These are phyloP conservation scores for Fraxinus excelsior DNA, from an alignment of 257 asterid genomes.

Conservation along the genomic window DNA sequence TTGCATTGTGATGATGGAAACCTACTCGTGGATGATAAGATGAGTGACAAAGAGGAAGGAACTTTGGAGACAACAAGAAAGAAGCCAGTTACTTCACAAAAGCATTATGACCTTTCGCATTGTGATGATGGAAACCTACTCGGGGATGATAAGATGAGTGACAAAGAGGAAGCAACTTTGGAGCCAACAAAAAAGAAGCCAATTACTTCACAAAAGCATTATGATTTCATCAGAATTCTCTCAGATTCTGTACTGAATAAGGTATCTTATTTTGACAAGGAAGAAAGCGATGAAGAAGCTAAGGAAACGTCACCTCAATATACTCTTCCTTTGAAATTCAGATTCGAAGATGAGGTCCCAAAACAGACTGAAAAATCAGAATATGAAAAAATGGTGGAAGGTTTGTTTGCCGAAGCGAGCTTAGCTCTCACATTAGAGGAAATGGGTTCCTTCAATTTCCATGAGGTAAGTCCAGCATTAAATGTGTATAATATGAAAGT, in stretches of 20 bases:
- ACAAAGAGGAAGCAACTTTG: not conserved
- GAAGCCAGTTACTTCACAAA: too few relatives aligned
- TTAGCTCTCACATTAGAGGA: not conserved
- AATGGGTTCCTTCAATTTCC: not conserved
- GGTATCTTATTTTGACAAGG: not conserved
- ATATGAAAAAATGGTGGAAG: not conserved
- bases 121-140: not conserved
- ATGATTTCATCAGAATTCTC: not conserved
- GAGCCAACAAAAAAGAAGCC: not conserved
- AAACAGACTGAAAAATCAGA: not conserved
- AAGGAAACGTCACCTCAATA: not conserved
- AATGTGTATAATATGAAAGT: not conserved
- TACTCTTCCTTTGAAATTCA: not conserved
- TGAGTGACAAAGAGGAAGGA: not conserved
- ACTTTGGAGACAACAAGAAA: not conserved
- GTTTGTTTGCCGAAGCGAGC: not conserved
- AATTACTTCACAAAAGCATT: not conserved
- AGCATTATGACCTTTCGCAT: not conserved
- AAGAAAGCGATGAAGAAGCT: slow-evolving; percentile 22
- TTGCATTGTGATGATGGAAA: not conserved
- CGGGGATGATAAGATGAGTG: not conserved
- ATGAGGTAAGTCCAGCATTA: not conserved
- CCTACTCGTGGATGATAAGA: not conserved
- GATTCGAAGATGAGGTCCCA: not conserved
- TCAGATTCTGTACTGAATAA: not conserved